Percentiles rank a stretch among this genome's conserved stretches.
These are phyloP conservation scores for Crithidia thermophila DNA, from an alignment of 208 protist species.

Conservation along the genomic window DNA sequence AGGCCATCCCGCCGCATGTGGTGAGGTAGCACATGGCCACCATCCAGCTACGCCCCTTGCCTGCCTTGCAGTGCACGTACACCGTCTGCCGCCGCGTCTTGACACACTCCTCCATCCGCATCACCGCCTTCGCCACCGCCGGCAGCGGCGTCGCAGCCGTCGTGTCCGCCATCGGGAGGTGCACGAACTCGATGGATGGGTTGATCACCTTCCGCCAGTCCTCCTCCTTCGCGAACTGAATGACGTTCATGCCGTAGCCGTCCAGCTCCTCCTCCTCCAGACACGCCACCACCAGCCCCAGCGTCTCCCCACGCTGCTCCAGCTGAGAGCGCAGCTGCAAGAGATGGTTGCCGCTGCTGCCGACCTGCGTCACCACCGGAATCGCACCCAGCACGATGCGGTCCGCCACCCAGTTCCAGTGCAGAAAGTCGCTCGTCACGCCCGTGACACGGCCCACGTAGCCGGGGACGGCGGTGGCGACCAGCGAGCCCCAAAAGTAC, in stretches of 20 bases:
- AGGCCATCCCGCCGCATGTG: slow-evolving; percentile 65
- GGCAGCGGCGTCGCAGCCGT: slow-evolving; percentile 57
- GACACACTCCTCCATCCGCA: slow-evolving; percentile 63
- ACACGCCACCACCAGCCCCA: slow-evolving; percentile 84
- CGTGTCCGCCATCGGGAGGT: slow-evolving; percentile 75
- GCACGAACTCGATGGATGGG: slow-evolving; percentile 54
- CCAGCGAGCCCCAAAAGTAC: slow-evolving; percentile 85
- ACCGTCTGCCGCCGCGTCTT: slow-evolving; percentile 37
- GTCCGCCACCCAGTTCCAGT: slow-evolving; percentile 88
- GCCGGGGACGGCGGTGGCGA: slow-evolving; percentile 79
- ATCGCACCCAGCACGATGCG: slow-evolving; percentile 82
- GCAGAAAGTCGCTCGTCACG: slow-evolving; percentile 68
- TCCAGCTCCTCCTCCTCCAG: slow-evolving; percentile 76
- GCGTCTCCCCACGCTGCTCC: slow-evolving; percentile 35
- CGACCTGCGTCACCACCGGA: slow-evolving; percentile 81
- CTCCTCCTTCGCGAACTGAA: slow-evolving; percentile 79
- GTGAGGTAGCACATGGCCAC: slow-evolving; percentile 88
- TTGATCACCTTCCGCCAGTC: slow-evolving; percentile 60
- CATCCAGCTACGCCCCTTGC: slow-evolving; percentile 91
- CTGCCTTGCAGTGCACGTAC: slow-evolving; percentile 93
- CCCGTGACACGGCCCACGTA: slow-evolving; percentile 80
- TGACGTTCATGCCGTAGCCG: slow-evolving; percentile 78
- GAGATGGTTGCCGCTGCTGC: slow-evolving; percentile 81
- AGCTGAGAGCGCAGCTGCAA: slow-evolving; percentile 66
- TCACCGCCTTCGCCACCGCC: slow-evolving; percentile 53